Evolutionary conservation across 139 green algal genomes (phyloP).

Genomic region (Monoraphidium neglectum): DNA sequence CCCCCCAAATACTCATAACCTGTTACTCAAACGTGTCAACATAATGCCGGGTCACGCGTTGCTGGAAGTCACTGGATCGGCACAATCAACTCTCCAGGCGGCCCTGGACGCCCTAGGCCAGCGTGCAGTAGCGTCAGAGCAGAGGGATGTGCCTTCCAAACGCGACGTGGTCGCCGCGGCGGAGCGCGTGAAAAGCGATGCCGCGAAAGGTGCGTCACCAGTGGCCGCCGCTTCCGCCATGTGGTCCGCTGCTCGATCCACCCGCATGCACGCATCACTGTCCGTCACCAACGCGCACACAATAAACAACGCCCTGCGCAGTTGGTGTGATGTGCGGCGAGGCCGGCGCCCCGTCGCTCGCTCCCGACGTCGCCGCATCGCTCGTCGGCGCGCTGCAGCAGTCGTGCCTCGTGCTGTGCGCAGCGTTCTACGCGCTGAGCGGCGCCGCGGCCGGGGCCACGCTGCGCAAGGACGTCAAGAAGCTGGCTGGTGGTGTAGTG

Average conservation of each 20-base stretch:
- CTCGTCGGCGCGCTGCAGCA: slow-evolving; percentile 12
- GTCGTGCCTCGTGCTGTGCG: slow-evolving; percentile 1
- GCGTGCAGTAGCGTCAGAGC: too few relatives aligned
- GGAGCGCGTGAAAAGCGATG: slow-evolving; percentile 19
- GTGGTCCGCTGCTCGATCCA: background rate
- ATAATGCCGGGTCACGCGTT: too few relatives aligned
- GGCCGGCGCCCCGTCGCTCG: background rate
- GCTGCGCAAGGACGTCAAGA: slow-evolving; percentile 1
- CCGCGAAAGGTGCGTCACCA: slow-evolving; percentile 14
- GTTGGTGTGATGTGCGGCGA: slow-evolving; percentile 20
- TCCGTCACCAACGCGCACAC: too few relatives aligned
- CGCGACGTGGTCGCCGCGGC: slow-evolving; percentile 4
- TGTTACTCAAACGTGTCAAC: too few relatives aligned
- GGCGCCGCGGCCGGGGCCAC: slow-evolving; percentile 15
- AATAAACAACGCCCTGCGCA: background rate
- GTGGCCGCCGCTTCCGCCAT: background rate
- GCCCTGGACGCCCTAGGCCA: too few relatives aligned
- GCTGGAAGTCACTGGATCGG: too few relatives aligned
- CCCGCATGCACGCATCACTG: too few relatives aligned
- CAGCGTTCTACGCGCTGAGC: background rate
- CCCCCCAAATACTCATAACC: too few relatives aligned
- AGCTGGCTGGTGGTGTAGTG: slow-evolving; percentile 12
- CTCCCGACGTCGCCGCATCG: background rate
- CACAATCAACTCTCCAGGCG: too few relatives aligned
- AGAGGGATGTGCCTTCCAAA: slow-evolving; percentile 15